Base-by-base conservation (phyloP, 805 yeast species). In the Saccharomycopsis sp. region DNA sequence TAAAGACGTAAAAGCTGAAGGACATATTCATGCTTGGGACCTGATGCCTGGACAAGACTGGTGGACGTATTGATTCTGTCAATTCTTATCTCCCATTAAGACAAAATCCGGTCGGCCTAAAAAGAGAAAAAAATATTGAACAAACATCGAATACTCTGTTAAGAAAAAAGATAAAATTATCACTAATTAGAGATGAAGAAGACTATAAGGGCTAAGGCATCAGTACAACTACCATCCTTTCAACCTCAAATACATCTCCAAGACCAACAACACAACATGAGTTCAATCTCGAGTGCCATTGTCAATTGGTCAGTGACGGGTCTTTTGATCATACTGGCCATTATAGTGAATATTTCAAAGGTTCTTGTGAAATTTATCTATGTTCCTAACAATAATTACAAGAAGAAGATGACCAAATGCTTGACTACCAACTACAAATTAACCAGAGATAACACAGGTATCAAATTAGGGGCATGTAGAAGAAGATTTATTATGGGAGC, bases 321-420 rank as follows among this genome's bases (percentile, higher is more conserved):
- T 17, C 22, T 44, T 12, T 44, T 44, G 22, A 44, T 44, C 19
- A 7, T 44, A 17, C 19, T 19, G 22, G 49, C 49, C 19, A 19
- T 44, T 7, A 17, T 44, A 44, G 7, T 44, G 20, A 44, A 44
- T 44, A 44, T 44, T 17, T 44, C 49, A 44, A 44, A 19, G 12
- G 49, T 44, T 7, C 49, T 44, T 44, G 22, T 19, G 22, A 44
- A 44, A 17, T 17, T 44, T 7, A 44, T 44, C 19, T 44, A 44
- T 17, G 49, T 44, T 17, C 49, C 49, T 17, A 44, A 44, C 49
- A 44, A 17, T 44, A 44, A 44, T 44, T 44, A 44, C 49, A 44
- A 44, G 12, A 44, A 44, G 22, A 44, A 44, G 22, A 17, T 44
- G 22, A 19, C 12, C 8, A 44, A 19, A 44, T 19, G 19, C 22